Conservation (phyloP, 2,329 filamentous ascomycete genomes). For the Xylariaceae sp. region DNA sequence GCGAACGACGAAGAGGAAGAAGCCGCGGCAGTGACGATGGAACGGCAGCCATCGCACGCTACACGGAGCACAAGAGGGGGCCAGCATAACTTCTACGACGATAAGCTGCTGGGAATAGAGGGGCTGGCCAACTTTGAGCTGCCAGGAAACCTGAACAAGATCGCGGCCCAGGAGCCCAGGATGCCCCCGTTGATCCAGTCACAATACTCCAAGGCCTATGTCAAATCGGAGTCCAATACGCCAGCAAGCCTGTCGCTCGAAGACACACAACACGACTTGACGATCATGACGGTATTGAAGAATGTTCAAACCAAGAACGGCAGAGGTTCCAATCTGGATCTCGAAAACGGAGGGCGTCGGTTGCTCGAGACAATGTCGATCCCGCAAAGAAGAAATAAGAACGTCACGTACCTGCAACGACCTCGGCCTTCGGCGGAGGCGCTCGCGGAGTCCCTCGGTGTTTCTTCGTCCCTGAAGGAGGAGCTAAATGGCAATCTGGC, state of each 20-base stretch:
- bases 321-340: constrained; percentile 51
- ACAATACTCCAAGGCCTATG: constrained; percentile 54
- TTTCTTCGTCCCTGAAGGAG: constrained; percentile 41
- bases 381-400: constrained; percentile 42
- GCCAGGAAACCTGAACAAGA: constrained; percentile 52
- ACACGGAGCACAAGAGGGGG: constrained; percentile 56
- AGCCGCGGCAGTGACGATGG: constrained; percentile 51
- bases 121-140: constrained; percentile 55
- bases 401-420: constrained; percentile 43
- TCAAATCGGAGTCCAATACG: constrained; percentile 51
- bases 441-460: constrained; percentile 45
- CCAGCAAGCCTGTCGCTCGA: constrained; percentile 46
- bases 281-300: constrained; percentile 53
- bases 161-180: constrained; percentile 51
- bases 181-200: constrained; percentile 52
- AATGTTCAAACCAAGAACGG: constrained; percentile 51
- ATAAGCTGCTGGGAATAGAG: constrained; percentile 55
- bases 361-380: constrained; percentile 51
- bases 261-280: constrained; percentile 50
- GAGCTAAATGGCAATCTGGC: constrained; percentile 28
- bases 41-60: constrained; percentile 58
- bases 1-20: constrained; percentile 46
- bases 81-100: constrained; percentile 51
- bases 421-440: constrained; percentile 44
- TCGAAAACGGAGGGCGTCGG: constrained; percentile 47